phyloP scores from a whole-genome alignment of 2,329 filamentous ascomycete genomes.

The Colletotrichum caudatum region DNA sequence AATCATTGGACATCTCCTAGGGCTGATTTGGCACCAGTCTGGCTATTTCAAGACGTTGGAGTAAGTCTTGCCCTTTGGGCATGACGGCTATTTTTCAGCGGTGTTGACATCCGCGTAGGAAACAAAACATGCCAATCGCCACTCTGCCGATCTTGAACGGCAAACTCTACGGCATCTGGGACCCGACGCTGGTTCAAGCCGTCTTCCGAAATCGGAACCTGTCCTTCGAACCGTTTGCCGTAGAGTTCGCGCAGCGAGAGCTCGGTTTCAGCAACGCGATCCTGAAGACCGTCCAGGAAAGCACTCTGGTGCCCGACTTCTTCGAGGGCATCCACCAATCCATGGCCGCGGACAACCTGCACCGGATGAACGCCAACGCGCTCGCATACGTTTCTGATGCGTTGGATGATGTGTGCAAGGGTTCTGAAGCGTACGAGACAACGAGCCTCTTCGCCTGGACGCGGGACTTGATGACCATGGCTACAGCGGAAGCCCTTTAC shows the following conservation, averaged over 20 bases:
- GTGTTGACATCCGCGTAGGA: neutral
- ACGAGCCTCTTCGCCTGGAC: constrained; percentile 55
- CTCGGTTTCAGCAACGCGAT: constrained; percentile 52
- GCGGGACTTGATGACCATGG: constrained; percentile 52
- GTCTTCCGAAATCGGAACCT: constrained; percentile 56
- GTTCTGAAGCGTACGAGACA: constrained; percentile 7
- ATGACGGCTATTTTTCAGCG: constrained; percentile 50
- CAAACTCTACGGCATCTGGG: constrained; percentile 59
- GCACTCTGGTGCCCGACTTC: constrained; percentile 14
- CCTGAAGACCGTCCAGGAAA: constrained; percentile 43
- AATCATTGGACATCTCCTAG: constrained; percentile 60
- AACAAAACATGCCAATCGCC: constrained; percentile 52
- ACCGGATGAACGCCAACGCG: constrained; percentile 33
- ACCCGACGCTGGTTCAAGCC: constrained; percentile 53
- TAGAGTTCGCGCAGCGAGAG: constrained; percentile 53
- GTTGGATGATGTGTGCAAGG: constrained; percentile 45
- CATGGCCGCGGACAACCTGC: constrained; percentile 20
- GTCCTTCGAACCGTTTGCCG: constrained; percentile 56
- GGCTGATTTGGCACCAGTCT: constrained; percentile 53
- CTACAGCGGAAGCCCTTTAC: constrained; percentile 55
- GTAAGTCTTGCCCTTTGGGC: constrained; percentile 45
- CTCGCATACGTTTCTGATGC: constrained; percentile 26
- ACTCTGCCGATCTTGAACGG: constrained; percentile 59
- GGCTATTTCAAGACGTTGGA: constrained; percentile 54
- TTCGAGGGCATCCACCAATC: constrained; percentile 30